A percentile compares a stretch with the other conserved stretches of the same genome.
These are phyloP conservation scores for Podila minutissima DNA, from an alignment of 192 early-diverging fungal genomes.

Conservation along the genomic window DNA sequence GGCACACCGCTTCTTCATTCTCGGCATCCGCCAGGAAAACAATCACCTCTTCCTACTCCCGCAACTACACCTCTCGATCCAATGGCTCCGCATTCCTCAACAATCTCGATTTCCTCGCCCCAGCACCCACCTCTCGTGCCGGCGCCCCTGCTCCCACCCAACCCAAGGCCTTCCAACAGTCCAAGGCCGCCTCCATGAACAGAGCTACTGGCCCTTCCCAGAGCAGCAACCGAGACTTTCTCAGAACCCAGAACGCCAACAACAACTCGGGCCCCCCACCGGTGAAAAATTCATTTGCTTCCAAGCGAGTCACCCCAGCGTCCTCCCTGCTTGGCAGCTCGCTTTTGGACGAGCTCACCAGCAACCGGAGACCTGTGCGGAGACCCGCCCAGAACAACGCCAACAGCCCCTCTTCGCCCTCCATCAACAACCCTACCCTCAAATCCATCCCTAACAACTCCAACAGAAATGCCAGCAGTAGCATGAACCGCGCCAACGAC, in stretches of 20 bases:
- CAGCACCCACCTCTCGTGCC: slow-evolving; percentile 9
- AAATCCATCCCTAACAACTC: neutral
- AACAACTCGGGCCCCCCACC: neutral
- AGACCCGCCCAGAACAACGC: neutral
- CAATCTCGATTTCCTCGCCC: slow-evolving; percentile 46
- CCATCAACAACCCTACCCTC: neutral
- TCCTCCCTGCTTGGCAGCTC: slow-evolving; percentile 2
- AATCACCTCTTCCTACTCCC: neutral
- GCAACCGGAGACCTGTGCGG: neutral
- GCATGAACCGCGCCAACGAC: neutral
- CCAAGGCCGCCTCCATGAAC: neutral
- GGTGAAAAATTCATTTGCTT: neutral
- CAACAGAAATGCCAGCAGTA: neutral
- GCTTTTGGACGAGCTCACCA: neutral
- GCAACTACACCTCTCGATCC: slow-evolving; percentile 32
- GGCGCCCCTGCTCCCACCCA: neutral
- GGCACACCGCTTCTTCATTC: neutral
- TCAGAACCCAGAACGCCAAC: neutral
- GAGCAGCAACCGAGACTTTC: slow-evolving; percentile 14
- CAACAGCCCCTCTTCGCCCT: neutral
- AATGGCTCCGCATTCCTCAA: slow-evolving; percentile 45
- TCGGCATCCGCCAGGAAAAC: neutral
- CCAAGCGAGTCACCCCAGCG: slow-evolving; percentile 5
- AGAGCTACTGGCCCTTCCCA: neutral
- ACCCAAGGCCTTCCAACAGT: neutral